Percentiles rank a stretch among this genome's conserved stretches.
These are phyloP conservation scores for Lepidium aucheri DNA, from an alignment of 345 rosid species.

Conservation along the genomic window DNA sequence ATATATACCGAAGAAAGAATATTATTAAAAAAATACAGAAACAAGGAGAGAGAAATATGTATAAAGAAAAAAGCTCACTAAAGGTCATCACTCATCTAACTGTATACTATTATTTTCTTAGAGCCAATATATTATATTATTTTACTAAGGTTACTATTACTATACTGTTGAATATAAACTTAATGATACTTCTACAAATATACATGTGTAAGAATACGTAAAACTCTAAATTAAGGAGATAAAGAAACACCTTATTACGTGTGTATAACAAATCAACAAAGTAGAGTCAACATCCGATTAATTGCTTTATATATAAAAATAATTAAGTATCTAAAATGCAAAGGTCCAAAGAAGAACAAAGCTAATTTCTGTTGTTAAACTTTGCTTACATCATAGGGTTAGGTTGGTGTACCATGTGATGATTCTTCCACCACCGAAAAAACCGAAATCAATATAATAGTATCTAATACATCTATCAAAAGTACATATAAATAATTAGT, in stretches of 20 bases:
- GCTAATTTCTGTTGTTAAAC: background rate
- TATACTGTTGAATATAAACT: background rate
- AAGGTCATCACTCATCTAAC: constrained; percentile 19
- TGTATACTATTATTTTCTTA: background rate
- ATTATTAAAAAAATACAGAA: constrained; percentile 14
- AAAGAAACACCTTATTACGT: background rate
- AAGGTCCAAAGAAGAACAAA: constrained; percentile 13
- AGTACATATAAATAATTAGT: no score
- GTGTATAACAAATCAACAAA: background rate
- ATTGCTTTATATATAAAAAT: background rate
- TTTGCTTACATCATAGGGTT: constrained; percentile 26
- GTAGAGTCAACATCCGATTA: constrained; percentile 11
- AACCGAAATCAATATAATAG: background rate
- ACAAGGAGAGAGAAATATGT: constrained; percentile 26
- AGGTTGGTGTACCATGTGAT: constrained; percentile 27
- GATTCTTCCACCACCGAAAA: constrained; percentile 23
- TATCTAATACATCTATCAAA: background rate
- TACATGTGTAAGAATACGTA: background rate
- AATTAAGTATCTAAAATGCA: background rate
- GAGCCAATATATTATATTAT: background rate
- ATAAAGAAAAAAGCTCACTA: constrained; percentile 19
- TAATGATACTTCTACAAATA: background rate
- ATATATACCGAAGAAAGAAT: constrained; percentile 6
- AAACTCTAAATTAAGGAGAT: background rate
- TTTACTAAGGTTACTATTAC: background rate